Conservation (phyloP, 225 moss, liverwort and hornwort genomes). For the Neckera pumila region DNA sequence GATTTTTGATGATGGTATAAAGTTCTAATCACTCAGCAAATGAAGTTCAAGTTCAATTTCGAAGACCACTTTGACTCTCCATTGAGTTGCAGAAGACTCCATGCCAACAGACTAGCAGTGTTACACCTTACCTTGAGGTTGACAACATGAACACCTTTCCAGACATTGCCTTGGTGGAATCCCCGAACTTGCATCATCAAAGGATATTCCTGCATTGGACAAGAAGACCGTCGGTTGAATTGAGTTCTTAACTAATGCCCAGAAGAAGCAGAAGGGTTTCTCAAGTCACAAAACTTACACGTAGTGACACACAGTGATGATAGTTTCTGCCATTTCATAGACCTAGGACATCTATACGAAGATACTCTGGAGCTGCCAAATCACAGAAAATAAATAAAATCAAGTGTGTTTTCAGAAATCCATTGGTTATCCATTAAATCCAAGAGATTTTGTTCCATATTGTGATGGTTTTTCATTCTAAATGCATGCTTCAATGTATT, state of each 20-base stretch:
- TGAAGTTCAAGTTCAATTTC: background rate
- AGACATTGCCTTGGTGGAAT: slow-evolving; percentile 20
- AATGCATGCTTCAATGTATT: background rate
- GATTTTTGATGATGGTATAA: background rate
- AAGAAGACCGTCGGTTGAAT: background rate
- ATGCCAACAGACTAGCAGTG: too few species aligned
- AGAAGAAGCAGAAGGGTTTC: background rate
- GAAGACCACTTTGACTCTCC: background rate
- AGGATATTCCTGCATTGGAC: slow-evolving; percentile 20
- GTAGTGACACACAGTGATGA: background rate
- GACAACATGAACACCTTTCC: slow-evolving; percentile 40
- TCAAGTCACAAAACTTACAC: background rate
- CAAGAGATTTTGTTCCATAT: background rate
- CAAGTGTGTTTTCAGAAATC: background rate
- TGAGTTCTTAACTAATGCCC: background rate
- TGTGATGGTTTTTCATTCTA: background rate
- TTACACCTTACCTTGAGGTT: slow-evolving; percentile 10
- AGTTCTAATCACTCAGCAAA: background rate
- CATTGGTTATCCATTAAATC: background rate
- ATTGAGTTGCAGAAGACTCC: background rate
- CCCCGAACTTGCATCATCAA: slow-evolving; percentile 32
- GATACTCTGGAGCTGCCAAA: background rate
- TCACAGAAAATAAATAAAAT: background rate
- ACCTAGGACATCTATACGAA: background rate
- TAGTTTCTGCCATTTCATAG: background rate